These are phyloP conservation scores for Fraxinus pennsylvanica DNA, from an alignment of 257 asterid species.

Conservation along the genomic window DNA sequence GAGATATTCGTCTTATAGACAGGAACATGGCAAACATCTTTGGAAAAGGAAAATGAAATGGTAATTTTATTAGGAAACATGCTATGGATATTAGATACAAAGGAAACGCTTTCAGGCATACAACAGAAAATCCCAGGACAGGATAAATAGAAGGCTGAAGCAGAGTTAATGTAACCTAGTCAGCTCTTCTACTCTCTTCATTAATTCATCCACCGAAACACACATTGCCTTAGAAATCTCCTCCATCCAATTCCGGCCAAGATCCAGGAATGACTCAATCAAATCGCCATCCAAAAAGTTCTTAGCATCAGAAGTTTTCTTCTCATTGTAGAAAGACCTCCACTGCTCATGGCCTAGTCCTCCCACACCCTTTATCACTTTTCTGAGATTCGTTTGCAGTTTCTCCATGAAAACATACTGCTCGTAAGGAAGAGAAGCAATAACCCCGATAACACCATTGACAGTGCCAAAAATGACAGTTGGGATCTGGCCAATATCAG, in stretches of 20 bases:
- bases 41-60: neutral
- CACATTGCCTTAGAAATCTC: constrained; percentile 73
- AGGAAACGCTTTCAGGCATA: neutral
- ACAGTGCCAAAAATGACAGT: constrained; percentile 93
- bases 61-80: neutral
- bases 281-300: constrained; percentile 91
- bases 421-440: constrained; percentile 88
- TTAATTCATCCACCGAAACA: constrained; percentile 79
- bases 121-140: neutral
- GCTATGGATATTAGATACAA: neutral
- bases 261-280: constrained; percentile 89
- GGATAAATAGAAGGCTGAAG: neutral
- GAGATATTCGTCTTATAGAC: neutral
- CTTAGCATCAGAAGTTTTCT: constrained; percentile 75
- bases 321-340: constrained; percentile 93
- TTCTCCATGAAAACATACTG: constrained; percentile 77
- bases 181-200: constrained; percentile 96
- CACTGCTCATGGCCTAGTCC: constrained; percentile 95
- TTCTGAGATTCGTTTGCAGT: constrained; percentile 70
- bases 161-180: constrained; percentile 73
- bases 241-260: constrained; percentile 71
- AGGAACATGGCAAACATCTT: neutral
- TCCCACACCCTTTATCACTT: constrained; percentile 94
- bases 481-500: constrained; percentile 88
- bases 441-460: constrained; percentile 90